Conservation (phyloP, 257 asterid genomes). For the Solanum paucissectum region DNA sequence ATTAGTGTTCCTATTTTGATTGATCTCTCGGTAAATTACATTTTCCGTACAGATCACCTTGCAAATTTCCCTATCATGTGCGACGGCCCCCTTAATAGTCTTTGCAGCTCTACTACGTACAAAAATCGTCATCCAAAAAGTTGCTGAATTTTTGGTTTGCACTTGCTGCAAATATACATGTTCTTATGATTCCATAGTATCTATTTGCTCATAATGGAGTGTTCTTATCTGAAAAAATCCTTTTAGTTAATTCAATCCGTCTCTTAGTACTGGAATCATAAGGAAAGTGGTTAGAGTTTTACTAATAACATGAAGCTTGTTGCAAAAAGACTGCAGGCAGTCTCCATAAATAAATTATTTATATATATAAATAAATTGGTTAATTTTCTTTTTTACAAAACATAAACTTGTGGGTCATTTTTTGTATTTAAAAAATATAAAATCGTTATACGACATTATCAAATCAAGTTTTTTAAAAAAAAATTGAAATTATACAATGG, state of each 20-base stretch:
- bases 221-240: background rate
- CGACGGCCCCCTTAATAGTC: background rate
- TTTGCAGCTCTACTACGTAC: background rate
- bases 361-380: too few relatives aligned
- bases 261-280: background rate
- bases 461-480: too few relatives aligned
- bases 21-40: background rate
- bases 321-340: background rate
- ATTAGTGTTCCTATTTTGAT: background rate
- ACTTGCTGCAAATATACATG: too few relatives aligned
- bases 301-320: background rate
- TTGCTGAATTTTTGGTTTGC: too few relatives aligned
- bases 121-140: too few relatives aligned
- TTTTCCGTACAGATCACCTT: background rate
- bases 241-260: background rate
- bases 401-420: too few relatives aligned
- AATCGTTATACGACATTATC: too few relatives aligned
- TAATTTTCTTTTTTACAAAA: too few relatives aligned
- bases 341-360: background rate
- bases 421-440: too few relatives aligned
- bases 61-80: background rate
- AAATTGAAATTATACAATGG: too few relatives aligned
- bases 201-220: background rate
- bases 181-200: background rate
- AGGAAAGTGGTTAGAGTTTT: background rate